Evolutionary conservation across 305 asterid genomes (phyloP).

Genomic region (Fraxinus greggii): DNA sequence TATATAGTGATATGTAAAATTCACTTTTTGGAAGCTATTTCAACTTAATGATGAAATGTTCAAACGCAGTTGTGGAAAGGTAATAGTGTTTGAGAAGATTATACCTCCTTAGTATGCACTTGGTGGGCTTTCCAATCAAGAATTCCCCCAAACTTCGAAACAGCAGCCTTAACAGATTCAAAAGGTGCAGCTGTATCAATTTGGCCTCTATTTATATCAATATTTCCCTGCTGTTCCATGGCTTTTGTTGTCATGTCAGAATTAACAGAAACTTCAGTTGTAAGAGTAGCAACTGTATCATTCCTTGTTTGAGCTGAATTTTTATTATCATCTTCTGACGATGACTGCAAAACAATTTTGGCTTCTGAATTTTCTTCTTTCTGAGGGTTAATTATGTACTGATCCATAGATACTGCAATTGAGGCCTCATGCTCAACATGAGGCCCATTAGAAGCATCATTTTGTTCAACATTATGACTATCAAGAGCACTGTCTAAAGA

Average conservation of each 20-base stretch:
- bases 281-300: slow-evolving; percentile 27
- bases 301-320: slow-evolving; percentile 33
- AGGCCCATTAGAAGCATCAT: slow-evolving; percentile 35
- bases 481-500: slow-evolving; percentile 1
- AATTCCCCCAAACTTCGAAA: slow-evolving; percentile 92
- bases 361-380: slow-evolving; percentile 25
- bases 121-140: slow-evolving; percentile 99
- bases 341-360: slow-evolving; percentile 29
- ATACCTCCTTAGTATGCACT: slow-evolving; percentile 86
- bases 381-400: slow-evolving; percentile 9
- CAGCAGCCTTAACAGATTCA: slow-evolving; percentile 93
- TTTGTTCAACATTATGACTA: neutral
- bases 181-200: slow-evolving; percentile 87
- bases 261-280: slow-evolving; percentile 41
- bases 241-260: slow-evolving; percentile 24
- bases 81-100: slow-evolving; percentile 1
- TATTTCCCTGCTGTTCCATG: slow-evolving; percentile 23
- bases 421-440: slow-evolving; percentile 17
- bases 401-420: neutral
- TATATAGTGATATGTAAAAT: neutral
- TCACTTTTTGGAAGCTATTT: neutral
- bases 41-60: neutral
- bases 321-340: slow-evolving; percentile 34
- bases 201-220: slow-evolving; percentile 34
- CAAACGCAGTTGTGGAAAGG: neutral